phyloP scores from a whole-genome alignment of 2,329 filamentous ascomycete genomes.

The Beauveria pseudobassiana region DNA sequence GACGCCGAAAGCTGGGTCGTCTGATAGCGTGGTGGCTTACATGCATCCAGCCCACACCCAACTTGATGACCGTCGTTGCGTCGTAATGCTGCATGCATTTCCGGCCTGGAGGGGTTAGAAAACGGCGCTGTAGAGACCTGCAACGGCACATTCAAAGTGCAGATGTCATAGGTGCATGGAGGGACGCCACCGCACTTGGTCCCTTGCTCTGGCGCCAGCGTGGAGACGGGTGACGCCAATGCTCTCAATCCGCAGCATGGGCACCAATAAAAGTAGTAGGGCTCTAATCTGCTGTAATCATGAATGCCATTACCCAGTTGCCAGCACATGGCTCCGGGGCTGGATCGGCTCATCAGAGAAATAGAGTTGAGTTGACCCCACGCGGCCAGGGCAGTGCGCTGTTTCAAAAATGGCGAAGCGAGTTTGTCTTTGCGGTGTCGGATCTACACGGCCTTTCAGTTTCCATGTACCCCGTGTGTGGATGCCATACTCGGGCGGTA shows the following conservation, averaged over 20 bases:
- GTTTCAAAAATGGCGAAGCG: neutral
- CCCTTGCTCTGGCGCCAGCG: neutral
- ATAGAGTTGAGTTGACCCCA: neutral
- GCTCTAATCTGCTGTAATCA: neutral
- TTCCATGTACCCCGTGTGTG: neutral
- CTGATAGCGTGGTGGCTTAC: slow-evolving; percentile 2
- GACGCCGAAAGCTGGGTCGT: slow-evolving; percentile 1
- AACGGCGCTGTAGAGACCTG: neutral
- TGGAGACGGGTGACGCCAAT: neutral
- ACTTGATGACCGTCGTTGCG: neutral
- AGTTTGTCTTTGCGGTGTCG: neutral
- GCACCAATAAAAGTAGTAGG: neutral
- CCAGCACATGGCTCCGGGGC: no score
- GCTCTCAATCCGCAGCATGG: neutral
- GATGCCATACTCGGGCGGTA: neutral
- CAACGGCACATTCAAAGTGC: neutral
- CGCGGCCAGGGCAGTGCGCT: neutral
- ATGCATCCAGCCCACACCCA: neutral
- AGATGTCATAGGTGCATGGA: slow-evolving; percentile 7
- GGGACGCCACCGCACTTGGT: slow-evolving; percentile 1
- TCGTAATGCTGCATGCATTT: neutral
- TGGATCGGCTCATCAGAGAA: neutral
- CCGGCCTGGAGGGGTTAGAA: neutral
- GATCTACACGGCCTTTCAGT: neutral
- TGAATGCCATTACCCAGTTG: neutral